A percentile compares a stretch with the other conserved stretches of the same genome.
Evolutionary conservation across 1,284 basidiomycete species (phyloP).

Genomic region (Ustilago vetiveriae): DNA sequence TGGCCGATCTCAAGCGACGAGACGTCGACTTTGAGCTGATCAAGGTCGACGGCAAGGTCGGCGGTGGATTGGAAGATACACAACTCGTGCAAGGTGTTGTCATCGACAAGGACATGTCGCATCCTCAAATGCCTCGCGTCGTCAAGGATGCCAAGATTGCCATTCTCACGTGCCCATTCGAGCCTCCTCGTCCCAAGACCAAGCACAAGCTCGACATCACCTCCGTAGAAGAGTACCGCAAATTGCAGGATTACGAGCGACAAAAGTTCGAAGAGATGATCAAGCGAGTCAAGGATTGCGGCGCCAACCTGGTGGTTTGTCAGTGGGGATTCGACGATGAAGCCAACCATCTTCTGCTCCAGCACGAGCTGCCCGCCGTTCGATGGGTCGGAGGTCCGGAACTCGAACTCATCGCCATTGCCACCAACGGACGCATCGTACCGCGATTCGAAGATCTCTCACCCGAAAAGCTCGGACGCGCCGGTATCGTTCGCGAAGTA

Average conservation of each 20-base stretch:
- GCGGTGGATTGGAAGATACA: slow-evolving; percentile 93
- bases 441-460: slow-evolving; percentile 96
- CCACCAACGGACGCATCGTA: slow-evolving; percentile 96
- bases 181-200: slow-evolving; percentile 97
- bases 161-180: slow-evolving; percentile 98
- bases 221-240: slow-evolving; percentile 96
- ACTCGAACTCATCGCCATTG: slow-evolving; percentile 98
- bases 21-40: slow-evolving; percentile 99
- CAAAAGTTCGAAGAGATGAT: slow-evolving; percentile 98
- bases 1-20: slow-evolving; percentile 91
- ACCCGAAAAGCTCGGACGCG: slow-evolving; percentile 87
- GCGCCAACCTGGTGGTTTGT: slow-evolving; percentile 97
- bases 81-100: slow-evolving; percentile 92
- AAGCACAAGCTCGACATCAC: slow-evolving; percentile 99
- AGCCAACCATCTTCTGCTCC: slow-evolving; percentile 96
- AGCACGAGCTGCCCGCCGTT: slow-evolving; percentile 96
- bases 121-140: slow-evolving; percentile 93
- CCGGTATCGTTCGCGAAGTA: slow-evolving; percentile 91
- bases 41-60: slow-evolving; percentile 99
- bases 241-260: slow-evolving; percentile 92
- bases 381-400: slow-evolving; percentile 99
- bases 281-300: slow-evolving; percentile 94
- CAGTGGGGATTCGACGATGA: slow-evolving; percentile 99
- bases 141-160: slow-evolving; percentile 91
- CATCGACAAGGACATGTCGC: slow-evolving; percentile 99